Percentiles rank a stretch among this genome's conserved stretches.
These are phyloP conservation scores for Vicia faba DNA, from an alignment of 306 rosid species.

Conservation along the genomic window DNA sequence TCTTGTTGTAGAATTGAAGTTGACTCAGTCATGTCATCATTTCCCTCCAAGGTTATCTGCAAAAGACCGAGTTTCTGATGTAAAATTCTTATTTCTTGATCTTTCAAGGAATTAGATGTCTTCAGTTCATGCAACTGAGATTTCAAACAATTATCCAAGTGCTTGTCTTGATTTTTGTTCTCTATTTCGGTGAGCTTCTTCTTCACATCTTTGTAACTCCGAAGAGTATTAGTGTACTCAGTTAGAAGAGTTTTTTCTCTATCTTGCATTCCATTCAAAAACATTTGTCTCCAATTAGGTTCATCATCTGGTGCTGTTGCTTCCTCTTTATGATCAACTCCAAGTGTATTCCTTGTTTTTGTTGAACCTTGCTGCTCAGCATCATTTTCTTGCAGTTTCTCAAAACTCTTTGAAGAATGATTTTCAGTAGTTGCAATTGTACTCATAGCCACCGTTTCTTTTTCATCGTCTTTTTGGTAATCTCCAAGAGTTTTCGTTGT, in stretches of 20 bases:
- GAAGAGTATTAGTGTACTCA: constrained; percentile 82
- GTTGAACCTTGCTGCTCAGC: constrained; percentile 31
- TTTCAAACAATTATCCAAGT: constrained; percentile 44
- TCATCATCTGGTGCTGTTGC: constrained; percentile 51
- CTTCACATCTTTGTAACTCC: constrained; percentile 80
- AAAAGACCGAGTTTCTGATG: constrained; percentile 65
- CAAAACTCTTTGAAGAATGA: constrained; percentile 27
- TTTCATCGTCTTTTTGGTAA: constrained; percentile 37
- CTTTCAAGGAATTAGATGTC: constrained; percentile 64
- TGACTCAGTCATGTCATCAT: constrained; percentile 41
- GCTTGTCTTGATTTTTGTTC: constrained; percentile 49
- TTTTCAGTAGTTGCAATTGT: neutral
- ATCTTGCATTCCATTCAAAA: constrained; percentile 64
- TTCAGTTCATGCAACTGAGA: constrained; percentile 64
- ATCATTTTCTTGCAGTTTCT: constrained; percentile 37
- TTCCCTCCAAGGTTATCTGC: constrained; percentile 56
- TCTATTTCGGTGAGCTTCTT: constrained; percentile 67
- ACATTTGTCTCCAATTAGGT: constrained; percentile 80
- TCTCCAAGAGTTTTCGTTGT: constrained; percentile 31
- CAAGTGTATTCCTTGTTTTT: constrained; percentile 32
- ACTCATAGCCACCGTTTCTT: neutral
- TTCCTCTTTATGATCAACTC: constrained; percentile 39
- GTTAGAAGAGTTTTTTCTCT: constrained; percentile 65
- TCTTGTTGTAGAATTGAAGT: constrained; percentile 19
- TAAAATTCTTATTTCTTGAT: constrained; percentile 76